Evolutionary conservation across 345 rosid genomes (phyloP).

Genomic region (Aegle marmelos): DNA sequence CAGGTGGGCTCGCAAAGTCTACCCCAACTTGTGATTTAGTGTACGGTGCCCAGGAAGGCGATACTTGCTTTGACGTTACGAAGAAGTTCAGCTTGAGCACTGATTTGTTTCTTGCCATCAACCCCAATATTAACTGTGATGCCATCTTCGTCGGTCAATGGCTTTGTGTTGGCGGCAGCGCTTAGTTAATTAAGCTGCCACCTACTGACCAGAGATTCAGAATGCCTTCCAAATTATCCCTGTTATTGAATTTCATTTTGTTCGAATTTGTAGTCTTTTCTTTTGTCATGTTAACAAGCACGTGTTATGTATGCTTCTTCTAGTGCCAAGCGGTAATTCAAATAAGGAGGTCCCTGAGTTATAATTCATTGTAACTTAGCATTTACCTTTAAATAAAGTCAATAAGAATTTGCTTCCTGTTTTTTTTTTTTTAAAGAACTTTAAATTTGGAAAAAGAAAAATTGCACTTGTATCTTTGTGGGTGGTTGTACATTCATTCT

Average conservation of each 20-base stretch:
- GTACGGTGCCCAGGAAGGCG: too few relatives aligned
- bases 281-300: neutral
- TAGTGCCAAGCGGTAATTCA: neutral
- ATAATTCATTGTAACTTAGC: too few relatives aligned
- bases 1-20: neutral
- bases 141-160: conserved; percentile 38
- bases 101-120: conserved; percentile 4
- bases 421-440: too few relatives aligned
- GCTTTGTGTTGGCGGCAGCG: conserved; percentile 29
- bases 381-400: too few relatives aligned
- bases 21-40: too few relatives aligned
- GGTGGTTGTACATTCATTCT: too few relatives aligned
- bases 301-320: neutral
- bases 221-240: neutral
- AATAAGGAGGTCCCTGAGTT: too few relatives aligned
- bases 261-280: neutral
- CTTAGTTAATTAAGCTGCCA: neutral
- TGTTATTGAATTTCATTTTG: neutral
- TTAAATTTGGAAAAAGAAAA: too few relatives aligned
- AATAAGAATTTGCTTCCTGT: neutral
- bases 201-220: too few relatives aligned
- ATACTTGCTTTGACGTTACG: neutral
- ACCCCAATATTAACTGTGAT: conserved; percentile 36
- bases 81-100: neutral
- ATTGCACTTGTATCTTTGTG: fast-evolving